Conservation (phyloP, 495 filamentous ascomycete species). For the Filosporella fistucella region DNA sequence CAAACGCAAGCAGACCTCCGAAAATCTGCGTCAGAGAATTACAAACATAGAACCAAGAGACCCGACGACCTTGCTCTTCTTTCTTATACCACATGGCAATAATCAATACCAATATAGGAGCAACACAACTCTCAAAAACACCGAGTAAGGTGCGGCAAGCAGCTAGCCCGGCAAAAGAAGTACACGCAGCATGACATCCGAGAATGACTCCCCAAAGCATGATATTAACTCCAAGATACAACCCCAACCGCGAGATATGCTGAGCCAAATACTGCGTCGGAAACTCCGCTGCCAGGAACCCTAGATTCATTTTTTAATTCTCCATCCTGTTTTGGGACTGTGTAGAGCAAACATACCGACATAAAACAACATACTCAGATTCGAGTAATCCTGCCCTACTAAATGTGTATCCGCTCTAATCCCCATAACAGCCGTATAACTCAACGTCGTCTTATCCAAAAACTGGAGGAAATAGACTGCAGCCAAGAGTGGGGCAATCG, state of each 20-base stretch:
- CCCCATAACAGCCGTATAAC: constrained; percentile 59
- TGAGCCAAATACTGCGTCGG: constrained; percentile 58
- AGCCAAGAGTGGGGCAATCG: constrained; percentile 55
- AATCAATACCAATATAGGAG: constrained; percentile 56
- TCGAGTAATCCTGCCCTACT: constrained; percentile 18
- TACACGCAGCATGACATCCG: constrained; percentile 47
- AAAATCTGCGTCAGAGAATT: constrained; percentile 49
- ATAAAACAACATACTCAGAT: constrained; percentile 27
- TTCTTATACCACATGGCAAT: constrained; percentile 62
- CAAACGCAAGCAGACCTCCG: constrained; percentile 15
- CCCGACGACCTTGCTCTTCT: constrained; percentile 50
- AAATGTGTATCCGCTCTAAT: constrained; percentile 11
- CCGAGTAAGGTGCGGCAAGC: constrained; percentile 59
- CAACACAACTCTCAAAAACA: constrained; percentile 57
- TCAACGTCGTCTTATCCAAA: constrained; percentile 59
- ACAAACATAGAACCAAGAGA: constrained; percentile 60
- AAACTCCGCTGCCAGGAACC: constrained; percentile 60
- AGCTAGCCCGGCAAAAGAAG: constrained; percentile 39
- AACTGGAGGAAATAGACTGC: constrained; percentile 59
- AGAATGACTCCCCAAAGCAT: constrained; percentile 55
- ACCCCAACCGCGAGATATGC: constrained; percentile 37
- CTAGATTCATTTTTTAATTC: constrained; percentile 32
- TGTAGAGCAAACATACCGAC: constrained; percentile 7
- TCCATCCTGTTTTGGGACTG: background rate
- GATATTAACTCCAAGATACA: constrained; percentile 55